Evolutionary conservation across 306 rosid species (phyloP), one percentile per base, ranked within the genome.

Genomic region (Dryas octopetala): DNA sequence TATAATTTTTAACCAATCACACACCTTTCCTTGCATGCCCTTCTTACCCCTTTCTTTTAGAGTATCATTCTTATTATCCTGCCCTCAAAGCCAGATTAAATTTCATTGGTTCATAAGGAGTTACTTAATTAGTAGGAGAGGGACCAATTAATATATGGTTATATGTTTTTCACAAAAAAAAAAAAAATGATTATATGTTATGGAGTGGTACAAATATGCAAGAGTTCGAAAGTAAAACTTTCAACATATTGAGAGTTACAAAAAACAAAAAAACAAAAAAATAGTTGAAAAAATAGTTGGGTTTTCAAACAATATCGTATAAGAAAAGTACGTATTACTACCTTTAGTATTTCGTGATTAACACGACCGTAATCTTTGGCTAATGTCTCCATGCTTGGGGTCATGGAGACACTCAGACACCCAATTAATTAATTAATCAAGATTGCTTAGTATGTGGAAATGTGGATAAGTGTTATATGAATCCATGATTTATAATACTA

Each of bases 321-420:
- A 4, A 15, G 5, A 26, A 5, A 17, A 9, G 7, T 9, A n/a
- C 5, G 14, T 54, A 71, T 43, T 43, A 44, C 65, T 7, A 43
- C 12, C 2, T 12, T 43, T 55, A 5, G 65, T 43, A 43, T 19
- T 11, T 19, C 12, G 4, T 45, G 14, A 66, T 57, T 15, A 68
- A 44, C 12, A 66, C 6, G 67, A 51, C 71, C 66, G n/a, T 65
- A 78, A 2, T 62, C 13, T 4, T 60, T 68, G 73, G 64, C 59
- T 67, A 50, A 44, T 81, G 85, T 78, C 80, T 62, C 74, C 74
- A 23, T 58, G 83, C 81, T 55, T 74, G 79, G 76, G 60, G 19
- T 74, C 76, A 32, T 11, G 23, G 84, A 68, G 80, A 74, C 87
- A 59, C 5, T 75, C 17, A 68, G 80, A 74, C 87, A 59, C 5